Evolutionary conservation across 441 rosid species (phyloP).

Genomic region (Melastoma candidum): DNA sequence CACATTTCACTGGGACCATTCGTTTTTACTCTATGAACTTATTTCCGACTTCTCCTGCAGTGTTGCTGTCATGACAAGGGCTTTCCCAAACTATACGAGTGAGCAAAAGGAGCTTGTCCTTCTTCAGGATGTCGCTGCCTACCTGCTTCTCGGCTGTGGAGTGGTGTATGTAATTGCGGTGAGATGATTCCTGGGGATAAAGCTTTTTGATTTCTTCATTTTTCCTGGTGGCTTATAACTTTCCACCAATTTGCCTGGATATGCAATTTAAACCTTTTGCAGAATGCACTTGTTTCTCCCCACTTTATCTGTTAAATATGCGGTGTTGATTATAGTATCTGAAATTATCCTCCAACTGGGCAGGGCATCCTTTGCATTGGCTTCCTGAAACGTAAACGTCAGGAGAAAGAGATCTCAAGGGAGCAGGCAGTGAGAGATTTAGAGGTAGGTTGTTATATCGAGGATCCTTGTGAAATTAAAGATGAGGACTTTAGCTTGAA

Average conservation of each 20-base stretch:
- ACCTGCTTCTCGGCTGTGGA: conserved; percentile 86
- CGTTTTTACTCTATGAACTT: conserved; percentile 1
- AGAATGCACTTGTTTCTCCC: too few species aligned
- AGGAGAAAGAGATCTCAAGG: background rate
- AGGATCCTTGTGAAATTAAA: too few species aligned
- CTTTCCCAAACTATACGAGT: conserved; percentile 56
- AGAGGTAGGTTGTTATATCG: background rate
- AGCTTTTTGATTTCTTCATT: background rate
- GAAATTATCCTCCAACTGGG: background rate
- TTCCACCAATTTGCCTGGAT: background rate
- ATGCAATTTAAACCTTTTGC: background rate
- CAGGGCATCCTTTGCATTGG: conserved; percentile 1
- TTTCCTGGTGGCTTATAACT: background rate
- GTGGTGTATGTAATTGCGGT: conserved; percentile 57
- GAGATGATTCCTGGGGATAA: conserved; percentile 13
- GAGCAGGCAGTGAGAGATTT: background rate
- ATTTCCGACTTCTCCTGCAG: conserved; percentile 29
- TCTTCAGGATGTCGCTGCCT: conserved; percentile 72
- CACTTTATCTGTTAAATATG: background rate
- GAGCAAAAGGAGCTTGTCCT: conserved; percentile 44
- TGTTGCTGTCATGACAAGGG: conserved; percentile 95
- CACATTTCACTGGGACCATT: background rate
- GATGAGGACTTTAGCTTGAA: too few species aligned
- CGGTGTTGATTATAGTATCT: conserved; percentile 1
- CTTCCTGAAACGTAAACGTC: background rate